These are phyloP conservation scores for Metschnikowia rubicola DNA, from an alignment of 805 yeast genomes.

Conservation along the genomic window DNA sequence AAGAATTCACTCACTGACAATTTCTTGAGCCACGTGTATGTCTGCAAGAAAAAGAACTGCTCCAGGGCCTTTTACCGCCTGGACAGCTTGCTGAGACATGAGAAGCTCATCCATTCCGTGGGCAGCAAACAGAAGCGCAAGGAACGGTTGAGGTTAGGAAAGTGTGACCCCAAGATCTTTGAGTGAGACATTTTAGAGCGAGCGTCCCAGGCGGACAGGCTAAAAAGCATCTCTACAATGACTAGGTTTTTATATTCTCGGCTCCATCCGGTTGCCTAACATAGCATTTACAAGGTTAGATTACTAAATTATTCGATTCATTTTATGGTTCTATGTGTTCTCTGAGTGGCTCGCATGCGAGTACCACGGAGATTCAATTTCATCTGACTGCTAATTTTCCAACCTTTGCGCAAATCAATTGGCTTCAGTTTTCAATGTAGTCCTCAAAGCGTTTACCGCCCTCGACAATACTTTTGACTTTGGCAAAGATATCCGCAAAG, in stretches of 20 bases:
- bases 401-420: too few species aligned
- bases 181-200: conserved; percentile 1
- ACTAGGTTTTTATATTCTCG: background rate
- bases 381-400: background rate
- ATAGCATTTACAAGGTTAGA: conserved; percentile 1
- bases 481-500: conserved; percentile 69
- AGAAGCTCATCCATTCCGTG: conserved; percentile 11
- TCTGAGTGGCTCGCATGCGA: background rate
- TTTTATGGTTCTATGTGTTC: background rate
- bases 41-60: conserved; percentile 14
- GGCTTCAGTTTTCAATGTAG: conserved; percentile 17
- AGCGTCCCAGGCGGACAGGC: conserved; percentile 6
- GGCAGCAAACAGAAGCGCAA: conserved; percentile 8
- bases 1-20: conserved; percentile 3
- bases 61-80: conserved; percentile 19
- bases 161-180: conserved; percentile 9
- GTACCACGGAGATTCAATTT: background rate
- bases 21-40: conserved; percentile 15
- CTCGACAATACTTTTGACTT: conserved; percentile 51
- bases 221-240: background rate
- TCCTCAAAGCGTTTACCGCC: conserved; percentile 17
- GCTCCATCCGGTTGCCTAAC: background rate
- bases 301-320: conserved; percentile 2
- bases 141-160: conserved; percentile 10
- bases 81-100: conserved; percentile 18